Base-by-base conservation (phyloP, 305 asterid species). In the Salvia sclarea region DNA sequence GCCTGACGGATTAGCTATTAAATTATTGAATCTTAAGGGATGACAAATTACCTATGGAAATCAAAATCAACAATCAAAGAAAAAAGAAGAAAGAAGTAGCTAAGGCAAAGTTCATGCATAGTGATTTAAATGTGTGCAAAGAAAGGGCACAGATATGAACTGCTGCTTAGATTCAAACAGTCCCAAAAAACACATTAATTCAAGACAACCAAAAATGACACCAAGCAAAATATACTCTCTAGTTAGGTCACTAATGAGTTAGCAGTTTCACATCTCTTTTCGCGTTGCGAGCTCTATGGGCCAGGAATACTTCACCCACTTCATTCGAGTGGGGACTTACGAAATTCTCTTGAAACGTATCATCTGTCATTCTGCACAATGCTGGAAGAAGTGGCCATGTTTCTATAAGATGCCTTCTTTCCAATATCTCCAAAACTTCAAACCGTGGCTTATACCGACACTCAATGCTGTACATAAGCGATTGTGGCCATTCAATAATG, bases 381-480 rank as follows among this genome's bases (percentile, higher is more conserved):
- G 52, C 18, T 2, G 40, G 37, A 18, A 80, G 41, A 45, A 35
- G 5, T 0, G 80, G 78, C 67, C 73, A 55, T 24, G 21, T 38
- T 44, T 44, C 12, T 8, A 72, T 53, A 25, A 72, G 55, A 43
- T 17, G 33, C 44, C 48, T 62, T 4, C 72, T 61, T 50, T 72
- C 81, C 76, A 80, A 57, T 38, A 75, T 61, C 41, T 71, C 75
- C 43, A 83, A 33, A 69, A 64, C 71, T 28, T 30, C 45, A 0
- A 77, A 7, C 47, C 83, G 61, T 0, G 85, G 88, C 16, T 24
- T 59, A 50, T 69, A 74, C 71, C 75, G 59, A 61, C 70, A 64
- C 65, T 83, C 80, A 10, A 80, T 13, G 54, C 88, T 83, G 71
- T 48, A 76, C 16, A 35, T 56, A 30, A 83, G 67, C 7, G 76